Base-by-base conservation (phyloP, 805 yeast genomes). In the Yarrowia sp. region DNA sequence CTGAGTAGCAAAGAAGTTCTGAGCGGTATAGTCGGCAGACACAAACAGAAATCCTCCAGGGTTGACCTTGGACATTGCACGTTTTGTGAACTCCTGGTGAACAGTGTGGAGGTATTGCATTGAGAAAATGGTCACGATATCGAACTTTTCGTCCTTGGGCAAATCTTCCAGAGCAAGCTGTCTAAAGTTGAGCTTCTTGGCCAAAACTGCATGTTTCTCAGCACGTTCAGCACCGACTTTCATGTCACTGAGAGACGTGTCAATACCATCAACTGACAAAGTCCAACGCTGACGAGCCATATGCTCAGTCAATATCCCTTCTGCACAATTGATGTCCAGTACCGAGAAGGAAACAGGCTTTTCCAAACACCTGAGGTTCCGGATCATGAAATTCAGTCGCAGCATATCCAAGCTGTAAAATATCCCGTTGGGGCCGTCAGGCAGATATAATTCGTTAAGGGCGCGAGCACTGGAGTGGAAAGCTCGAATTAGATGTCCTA, bases 281-380 rank as follows among this genome's bases (percentile, higher is more conserved):
- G 91, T 86, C 70, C 84, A 84, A 12, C 76, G 72, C 73, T 90
- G 79, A 72, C 99, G 82, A 0, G 97, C 97, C 75, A 94, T 78
- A 0, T 94, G 88, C 76, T 95, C 99, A 5, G 93, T 81, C 19
- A 95, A 80, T 32, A 95, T 88, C 0, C 99, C 99, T n/a, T 99
- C 99, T 19, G 99, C 99, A 77, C 99, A 95, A 0, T 99, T 99
- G 67, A 95, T 87, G 76, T 95, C 99, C 69, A 95, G 79, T 0
- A 87, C 92, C 19, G 19, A 19, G 19, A 19, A 19, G 19, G 19
- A 19, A 19, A 19, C 19, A 19, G 19, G 15, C 78, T 77, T 65
- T 87, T 80, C 56, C 26, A 41, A 26, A 9, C 38, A 12, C 22
- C 35, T 52, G 16, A 94, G 79, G 0, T 87, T 88, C 3, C 84